These are phyloP conservation scores for Dichomitus squalens DNA, from an alignment of 1,284 basidiomycete species.

Conservation along the genomic window DNA sequence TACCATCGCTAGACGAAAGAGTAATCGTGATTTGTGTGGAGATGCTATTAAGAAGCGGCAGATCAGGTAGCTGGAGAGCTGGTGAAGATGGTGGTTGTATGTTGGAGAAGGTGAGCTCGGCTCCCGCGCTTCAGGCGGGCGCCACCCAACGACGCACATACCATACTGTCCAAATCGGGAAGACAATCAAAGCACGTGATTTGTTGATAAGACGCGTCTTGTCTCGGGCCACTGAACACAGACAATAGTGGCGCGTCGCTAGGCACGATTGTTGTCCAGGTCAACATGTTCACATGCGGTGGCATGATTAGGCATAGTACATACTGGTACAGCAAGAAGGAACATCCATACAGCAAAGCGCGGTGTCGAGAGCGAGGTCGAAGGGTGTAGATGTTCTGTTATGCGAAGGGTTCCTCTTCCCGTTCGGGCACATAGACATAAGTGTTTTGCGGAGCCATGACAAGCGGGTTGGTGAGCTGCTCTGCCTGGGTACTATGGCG, in stretches of 20 bases:
- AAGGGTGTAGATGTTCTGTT: background rate
- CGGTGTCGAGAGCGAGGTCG: background rate
- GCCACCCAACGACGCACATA: no score
- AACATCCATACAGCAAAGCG: background rate
- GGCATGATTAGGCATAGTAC: slow-evolving; percentile 2
- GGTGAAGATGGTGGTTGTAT: background rate
- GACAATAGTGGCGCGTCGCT: no score
- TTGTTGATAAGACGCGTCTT: no score
- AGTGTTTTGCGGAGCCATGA: slow-evolving; percentile 28
- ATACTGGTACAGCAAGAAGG: slow-evolving; percentile 8
- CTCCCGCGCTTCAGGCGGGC: no score
- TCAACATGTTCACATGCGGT: background rate
- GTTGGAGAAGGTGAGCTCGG: background rate
- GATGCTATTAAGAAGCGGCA: no score
- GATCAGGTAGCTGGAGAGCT: no score
- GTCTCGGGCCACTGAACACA: no score
- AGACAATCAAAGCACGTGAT: background rate
- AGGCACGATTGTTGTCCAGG: no score
- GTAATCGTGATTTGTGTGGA: no score
- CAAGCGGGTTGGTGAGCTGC: slow-evolving; percentile 24
- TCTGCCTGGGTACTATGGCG: slow-evolving; percentile 23
- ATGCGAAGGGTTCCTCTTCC: slow-evolving; percentile 18
- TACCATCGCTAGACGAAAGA: background rate
- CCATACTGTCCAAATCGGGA: background rate
- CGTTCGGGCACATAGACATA: slow-evolving; percentile 18